Conservation (phyloP, 2,329 filamentous ascomycete genomes). For the Pestalotiopsis sp. region DNA sequence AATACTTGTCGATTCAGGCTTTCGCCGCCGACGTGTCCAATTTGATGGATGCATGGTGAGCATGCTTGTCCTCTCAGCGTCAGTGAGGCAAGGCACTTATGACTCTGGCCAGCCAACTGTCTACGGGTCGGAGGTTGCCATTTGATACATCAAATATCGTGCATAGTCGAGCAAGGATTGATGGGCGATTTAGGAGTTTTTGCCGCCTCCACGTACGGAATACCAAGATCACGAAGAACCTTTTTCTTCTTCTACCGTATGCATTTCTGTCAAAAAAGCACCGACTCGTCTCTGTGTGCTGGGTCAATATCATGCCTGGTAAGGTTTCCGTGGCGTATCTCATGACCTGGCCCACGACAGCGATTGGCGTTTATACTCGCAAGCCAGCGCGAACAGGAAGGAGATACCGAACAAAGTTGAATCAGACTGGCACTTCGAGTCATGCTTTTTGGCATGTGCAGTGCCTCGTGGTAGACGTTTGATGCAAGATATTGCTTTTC, state of each 20-base stretch:
- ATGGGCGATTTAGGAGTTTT: background rate
- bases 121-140: background rate
- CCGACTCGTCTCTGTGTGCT: background rate
- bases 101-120: background rate
- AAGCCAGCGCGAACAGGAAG: constrained; percentile 1
- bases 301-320: background rate
- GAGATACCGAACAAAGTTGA: background rate
- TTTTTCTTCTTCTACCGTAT: background rate
- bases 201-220: too few relatives aligned
- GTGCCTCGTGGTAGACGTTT: background rate
- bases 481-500: constrained; percentile 5
- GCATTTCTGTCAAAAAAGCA: background rate
- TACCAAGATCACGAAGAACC: background rate
- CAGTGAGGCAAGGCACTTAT: background rate
- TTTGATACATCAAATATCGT: background rate
- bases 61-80: background rate
- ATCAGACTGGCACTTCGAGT: background rate
- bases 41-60: background rate
- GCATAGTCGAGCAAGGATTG: background rate
- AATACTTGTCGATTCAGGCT: background rate
- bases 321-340: constrained; percentile 4
- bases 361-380: background rate
- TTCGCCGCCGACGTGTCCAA: background rate
- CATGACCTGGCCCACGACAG: background rate
- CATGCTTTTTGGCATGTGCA: background rate